Base-by-base conservation (phyloP, 352 stramenopile genomes). In the Peronospora belbahrii region DNA sequence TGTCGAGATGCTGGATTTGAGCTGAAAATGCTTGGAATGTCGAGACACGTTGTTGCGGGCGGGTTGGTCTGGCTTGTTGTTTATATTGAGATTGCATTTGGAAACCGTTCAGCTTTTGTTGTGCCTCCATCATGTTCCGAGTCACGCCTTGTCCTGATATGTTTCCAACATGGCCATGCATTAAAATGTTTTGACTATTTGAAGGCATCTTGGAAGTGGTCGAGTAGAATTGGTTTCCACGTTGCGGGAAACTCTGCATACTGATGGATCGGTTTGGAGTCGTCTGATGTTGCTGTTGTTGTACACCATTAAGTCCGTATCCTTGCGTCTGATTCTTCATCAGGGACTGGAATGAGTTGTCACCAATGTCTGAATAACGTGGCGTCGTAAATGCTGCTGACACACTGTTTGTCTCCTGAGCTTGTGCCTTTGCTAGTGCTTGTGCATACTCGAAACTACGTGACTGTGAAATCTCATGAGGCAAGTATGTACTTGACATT, bases 1-100 rank as follows among this genome's bases (percentile, higher is more conserved):
- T 74, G 40, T 85, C 73, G 10, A 85, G 67, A 24, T 83, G 79
- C 46, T 86, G 70, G 3, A 87, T 71, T 43, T 87, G 79, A 4
- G 57, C 60, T 10, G 63, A 67, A 54, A 90, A 90, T 24, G 85
- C 79, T 15, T 73, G 56, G n/a, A 79, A 65, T 27, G 50, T 75
- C 13, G 52, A 51, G 7, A 46, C 33, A 37, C 47, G 37, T 5
- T 60, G 47, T 31, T 70, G 66, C 4, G 47, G 47, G 6, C 72
- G 61, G 8, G 66, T 52, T 15, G 71, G 44, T 10, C 52, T 33
- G 8, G 56, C 19, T 19, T 71, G 64, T 19, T 75, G 61, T n/a
- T 34, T 32, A 28, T 65, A 48, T 24, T 52, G 48, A 36, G 54
- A 46, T n/a, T 61, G 53, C 25, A 55, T 41, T 34, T 42, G 45